These are phyloP conservation scores for Amaranthus hypochondriacus DNA, from an alignment of 148 eudicot species.

Conservation along the genomic window DNA sequence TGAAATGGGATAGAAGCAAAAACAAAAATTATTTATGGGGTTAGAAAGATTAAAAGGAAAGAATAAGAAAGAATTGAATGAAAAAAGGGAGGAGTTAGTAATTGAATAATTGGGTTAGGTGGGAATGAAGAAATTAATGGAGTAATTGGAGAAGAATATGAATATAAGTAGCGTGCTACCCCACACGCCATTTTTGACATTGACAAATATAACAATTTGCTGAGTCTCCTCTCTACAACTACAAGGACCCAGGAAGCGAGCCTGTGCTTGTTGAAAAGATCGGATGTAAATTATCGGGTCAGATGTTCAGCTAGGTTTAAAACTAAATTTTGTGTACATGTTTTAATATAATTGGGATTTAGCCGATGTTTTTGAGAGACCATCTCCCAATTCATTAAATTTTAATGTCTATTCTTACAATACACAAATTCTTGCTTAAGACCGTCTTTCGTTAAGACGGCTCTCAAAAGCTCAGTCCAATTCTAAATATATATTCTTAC, in stretches of 20 bases:
- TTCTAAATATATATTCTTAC: too few relatives aligned
- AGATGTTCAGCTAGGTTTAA: too few relatives aligned
- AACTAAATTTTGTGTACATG: too few relatives aligned
- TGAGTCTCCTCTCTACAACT: not conserved
- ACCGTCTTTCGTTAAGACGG: too few relatives aligned
- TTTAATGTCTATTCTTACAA: too few relatives aligned
- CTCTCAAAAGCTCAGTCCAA: too few relatives aligned
- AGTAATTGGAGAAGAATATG: not conserved
- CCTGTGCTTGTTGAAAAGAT: not conserved
- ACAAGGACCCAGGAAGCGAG: not conserved
- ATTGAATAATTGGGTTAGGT: constrained; percentile 22
- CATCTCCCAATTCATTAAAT: too few relatives aligned
- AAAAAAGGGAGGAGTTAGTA: constrained; percentile 18
- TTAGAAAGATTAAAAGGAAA: not conserved
- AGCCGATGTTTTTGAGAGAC: too few relatives aligned
- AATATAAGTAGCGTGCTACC: constrained; percentile 31
- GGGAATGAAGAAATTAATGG: constrained; percentile 11
- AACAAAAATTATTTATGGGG: not conserved
- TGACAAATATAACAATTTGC: not conserved
- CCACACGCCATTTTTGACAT: constrained; percentile 41
- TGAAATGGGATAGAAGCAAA: constrained; percentile 7
- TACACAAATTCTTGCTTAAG: too few relatives aligned
- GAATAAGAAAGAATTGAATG: constrained; percentile 7
- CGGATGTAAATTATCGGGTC: not conserved
- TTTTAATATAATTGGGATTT: too few relatives aligned